phyloP scores from a whole-genome alignment of 129 eudicot genomes.

The Rutidosis leptorrhynchoides region DNA sequence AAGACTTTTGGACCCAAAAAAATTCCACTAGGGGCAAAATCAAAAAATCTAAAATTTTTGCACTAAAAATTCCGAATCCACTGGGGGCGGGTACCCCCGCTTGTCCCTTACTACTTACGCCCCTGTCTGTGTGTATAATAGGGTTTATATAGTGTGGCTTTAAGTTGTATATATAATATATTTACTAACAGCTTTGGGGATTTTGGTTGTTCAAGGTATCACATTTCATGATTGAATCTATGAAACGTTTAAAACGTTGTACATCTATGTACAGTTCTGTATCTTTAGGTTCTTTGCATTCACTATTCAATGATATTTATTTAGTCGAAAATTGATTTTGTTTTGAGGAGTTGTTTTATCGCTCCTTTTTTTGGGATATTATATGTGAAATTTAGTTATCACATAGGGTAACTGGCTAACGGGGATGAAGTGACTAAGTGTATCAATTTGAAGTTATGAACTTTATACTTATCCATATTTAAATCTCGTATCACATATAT shows the following conservation, averaged over 20 bases:
- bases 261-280: constrained; percentile 1
- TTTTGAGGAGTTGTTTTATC: background rate
- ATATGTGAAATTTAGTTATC: background rate
- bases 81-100: too few species aligned
- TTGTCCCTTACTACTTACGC: too few species aligned
- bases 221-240: background rate
- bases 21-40: too few species aligned
- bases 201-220: background rate
- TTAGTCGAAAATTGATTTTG: background rate
- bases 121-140: too few species aligned
- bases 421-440: background rate
- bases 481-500: background rate
- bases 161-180: background rate
- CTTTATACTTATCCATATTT: background rate
- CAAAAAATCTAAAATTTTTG: too few species aligned
- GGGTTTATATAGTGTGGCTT: constrained; percentile 6
- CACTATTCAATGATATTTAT: background rate
- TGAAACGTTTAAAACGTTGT: background rate
- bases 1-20: too few species aligned
- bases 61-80: too few species aligned
- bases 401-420: background rate
- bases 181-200: background rate
- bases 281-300: background rate
- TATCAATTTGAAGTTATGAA: too few species aligned
- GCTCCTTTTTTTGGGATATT: background rate